Percentiles rank a stretch among this genome's conserved stretches.
phyloP scores from a whole-genome alignment of 495 filamentous ascomycete species.

The Lophium mytilinum region DNA sequence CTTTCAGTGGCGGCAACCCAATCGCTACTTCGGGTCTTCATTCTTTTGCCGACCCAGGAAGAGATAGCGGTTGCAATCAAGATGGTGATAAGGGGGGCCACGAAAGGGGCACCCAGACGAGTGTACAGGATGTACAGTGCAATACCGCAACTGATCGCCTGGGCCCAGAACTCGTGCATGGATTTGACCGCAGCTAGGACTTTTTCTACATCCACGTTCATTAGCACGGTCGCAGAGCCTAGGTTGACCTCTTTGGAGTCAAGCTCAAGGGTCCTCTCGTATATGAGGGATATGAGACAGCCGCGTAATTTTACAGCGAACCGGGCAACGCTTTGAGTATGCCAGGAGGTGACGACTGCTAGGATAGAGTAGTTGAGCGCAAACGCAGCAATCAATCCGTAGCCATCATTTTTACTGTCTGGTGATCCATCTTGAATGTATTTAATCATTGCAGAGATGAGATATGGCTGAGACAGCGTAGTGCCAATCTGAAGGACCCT shows the following conservation, averaged over 20 bases:
- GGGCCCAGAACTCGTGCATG: constrained; percentile 20
- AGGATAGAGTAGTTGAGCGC: constrained; percentile 13
- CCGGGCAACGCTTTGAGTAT: constrained; percentile 3
- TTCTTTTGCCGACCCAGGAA: constrained; percentile 7
- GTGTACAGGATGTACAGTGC: constrained; percentile 17
- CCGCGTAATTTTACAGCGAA: constrained; percentile 9
- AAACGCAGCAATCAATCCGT: constrained; percentile 18
- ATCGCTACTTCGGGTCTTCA: constrained; percentile 4
- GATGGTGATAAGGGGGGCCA: constrained; percentile 5
- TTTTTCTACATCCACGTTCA: constrained; percentile 25
- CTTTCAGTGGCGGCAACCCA: constrained; percentile 8
- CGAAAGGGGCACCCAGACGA: constrained; percentile 7
- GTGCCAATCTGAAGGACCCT: constrained; percentile 9
- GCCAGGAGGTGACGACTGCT: constrained; percentile 11
- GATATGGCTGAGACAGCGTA: constrained; percentile 15
- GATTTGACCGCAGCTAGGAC: constrained; percentile 1
- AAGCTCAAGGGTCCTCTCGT: constrained; percentile 11
- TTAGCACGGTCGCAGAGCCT: constrained; percentile 18
- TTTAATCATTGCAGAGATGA: constrained; percentile 11
- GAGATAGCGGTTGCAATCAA: not conserved
- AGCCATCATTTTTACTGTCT: constrained; percentile 4
- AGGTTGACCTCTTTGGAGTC: constrained; percentile 10
- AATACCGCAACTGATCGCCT: constrained; percentile 4
- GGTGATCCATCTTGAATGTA: not conserved
- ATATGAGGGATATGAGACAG: constrained; percentile 13